A percentile compares a stretch with the other conserved stretches of the same genome.
Conservation (phyloP, 2,329 filamentous ascomycete species). For the Colletotrichum tropicicola region DNA sequence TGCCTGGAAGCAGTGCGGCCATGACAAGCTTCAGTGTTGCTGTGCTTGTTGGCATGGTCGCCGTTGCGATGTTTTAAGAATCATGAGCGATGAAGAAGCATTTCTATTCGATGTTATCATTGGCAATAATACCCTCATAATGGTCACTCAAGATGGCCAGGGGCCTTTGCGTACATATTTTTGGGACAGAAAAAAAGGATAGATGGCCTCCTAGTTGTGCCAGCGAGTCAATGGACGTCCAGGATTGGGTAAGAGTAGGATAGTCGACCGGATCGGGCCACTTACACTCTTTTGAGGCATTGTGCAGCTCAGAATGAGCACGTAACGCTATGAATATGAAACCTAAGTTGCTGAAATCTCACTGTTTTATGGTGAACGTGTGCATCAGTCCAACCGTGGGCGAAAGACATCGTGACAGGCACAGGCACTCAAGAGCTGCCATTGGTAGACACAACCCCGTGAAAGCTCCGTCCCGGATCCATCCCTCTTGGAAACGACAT, state of each 20-base stretch:
- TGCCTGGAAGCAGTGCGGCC: conserved; percentile 10
- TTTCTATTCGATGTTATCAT: background rate
- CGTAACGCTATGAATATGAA: too few species aligned
- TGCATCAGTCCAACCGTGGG: too few species aligned
- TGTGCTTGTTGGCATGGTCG: conserved; percentile 21
- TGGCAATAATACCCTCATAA: background rate
- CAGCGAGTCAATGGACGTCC: too few species aligned
- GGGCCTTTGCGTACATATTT: background rate
- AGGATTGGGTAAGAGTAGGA: too few species aligned
- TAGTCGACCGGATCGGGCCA: background rate
- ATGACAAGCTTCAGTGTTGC: conserved; percentile 17
- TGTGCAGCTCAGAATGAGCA: too few species aligned
- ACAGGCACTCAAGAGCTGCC: background rate
- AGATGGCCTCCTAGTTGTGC: too few species aligned
- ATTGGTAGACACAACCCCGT: background rate
- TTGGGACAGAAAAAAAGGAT: background rate
- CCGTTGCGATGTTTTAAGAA: conserved; percentile 26
- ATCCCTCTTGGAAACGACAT: background rate
- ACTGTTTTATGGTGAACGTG: too few species aligned
- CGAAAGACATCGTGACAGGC: background rate
- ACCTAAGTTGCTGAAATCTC: too few species aligned
- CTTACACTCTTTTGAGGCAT: background rate
- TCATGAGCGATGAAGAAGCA: background rate
- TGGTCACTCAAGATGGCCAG: background rate
- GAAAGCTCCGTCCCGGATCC: too few species aligned